Evolutionary conservation across 73 alveolate species (phyloP).

Genomic region (Tetrahymena malaccensis): DNA sequence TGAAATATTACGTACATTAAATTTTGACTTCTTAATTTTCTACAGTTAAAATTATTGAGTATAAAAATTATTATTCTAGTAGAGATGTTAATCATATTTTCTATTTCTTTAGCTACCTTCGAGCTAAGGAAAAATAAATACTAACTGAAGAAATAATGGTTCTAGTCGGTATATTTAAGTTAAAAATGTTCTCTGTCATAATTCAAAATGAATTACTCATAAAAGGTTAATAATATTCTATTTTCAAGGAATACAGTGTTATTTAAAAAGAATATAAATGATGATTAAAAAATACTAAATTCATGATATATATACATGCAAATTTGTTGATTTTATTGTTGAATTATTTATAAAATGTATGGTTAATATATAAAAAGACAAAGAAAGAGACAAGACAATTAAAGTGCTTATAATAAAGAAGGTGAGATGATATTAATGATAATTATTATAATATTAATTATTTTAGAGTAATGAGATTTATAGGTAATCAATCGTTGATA

Average conservation of each 20-base stretch:
- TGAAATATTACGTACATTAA: not conserved
- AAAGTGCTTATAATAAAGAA: not conserved
- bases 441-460: not conserved
- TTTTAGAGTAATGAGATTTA: not conserved
- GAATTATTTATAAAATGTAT: not conserved
- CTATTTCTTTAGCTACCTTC: not conserved
- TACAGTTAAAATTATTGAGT: not conserved
- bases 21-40: not conserved
- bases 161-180: not conserved
- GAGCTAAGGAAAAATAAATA: not conserved
- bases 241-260: too few relatives aligned
- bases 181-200: not conserved
- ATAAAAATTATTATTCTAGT: not conserved
- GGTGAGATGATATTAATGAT: not conserved
- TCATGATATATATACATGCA: too few relatives aligned
- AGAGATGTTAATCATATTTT: not conserved
- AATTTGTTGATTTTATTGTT: not conserved
- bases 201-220: not conserved
- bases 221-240: too few relatives aligned
- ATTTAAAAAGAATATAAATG: too few relatives aligned
- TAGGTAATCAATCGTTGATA: not conserved
- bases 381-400: not conserved
- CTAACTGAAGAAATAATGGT: not conserved
- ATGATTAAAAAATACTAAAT: too few relatives aligned
- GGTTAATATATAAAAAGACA: not conserved